A percentile compares a stretch with the other conserved stretches of the same genome.
phyloP scores from a whole-genome alignment of 2,329 filamentous ascomycete genomes.

The Diplodia sapinea region DNA sequence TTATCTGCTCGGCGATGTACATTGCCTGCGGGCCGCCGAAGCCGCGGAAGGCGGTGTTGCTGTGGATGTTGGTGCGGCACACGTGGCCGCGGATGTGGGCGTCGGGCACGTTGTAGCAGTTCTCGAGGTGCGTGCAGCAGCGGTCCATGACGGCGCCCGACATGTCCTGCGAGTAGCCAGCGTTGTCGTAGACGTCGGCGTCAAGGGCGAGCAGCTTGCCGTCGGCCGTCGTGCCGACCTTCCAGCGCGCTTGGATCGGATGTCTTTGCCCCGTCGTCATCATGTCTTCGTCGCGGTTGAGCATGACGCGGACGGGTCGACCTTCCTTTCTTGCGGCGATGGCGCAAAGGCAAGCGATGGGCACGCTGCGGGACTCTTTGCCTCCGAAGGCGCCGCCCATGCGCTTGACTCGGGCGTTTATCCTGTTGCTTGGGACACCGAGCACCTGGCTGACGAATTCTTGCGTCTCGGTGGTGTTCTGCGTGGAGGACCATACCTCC shows the following conservation, averaged over 20 bases:
- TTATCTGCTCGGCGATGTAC: conserved; percentile 87
- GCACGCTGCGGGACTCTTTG: conserved; percentile 86
- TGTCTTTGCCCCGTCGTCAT: conserved; percentile 87
- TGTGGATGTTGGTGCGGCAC: conserved; percentile 94
- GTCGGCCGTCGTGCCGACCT: conserved; percentile 87
- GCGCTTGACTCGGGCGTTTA: conserved; percentile 87
- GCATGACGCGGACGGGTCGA: conserved; percentile 86
- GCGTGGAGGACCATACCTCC: conserved; percentile 70
- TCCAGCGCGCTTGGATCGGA: conserved; percentile 88
- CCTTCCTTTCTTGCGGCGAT: conserved; percentile 83
- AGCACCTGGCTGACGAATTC: conserved; percentile 80
- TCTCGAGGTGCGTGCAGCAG: conserved; percentile 83
- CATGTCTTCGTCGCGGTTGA: conserved; percentile 96
- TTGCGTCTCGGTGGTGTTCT: conserved; percentile 50
- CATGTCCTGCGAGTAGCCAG: conserved; percentile 73
- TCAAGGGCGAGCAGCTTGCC: conserved; percentile 91
- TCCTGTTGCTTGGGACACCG: conserved; percentile 82
- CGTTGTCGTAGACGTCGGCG: conserved; percentile 88
- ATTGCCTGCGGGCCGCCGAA: conserved; percentile 95
- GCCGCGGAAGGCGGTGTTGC: conserved; percentile 93
- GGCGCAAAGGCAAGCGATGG: conserved; percentile 81
- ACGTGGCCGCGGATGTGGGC: conserved; percentile 81
- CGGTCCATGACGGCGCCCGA: conserved; percentile 82
- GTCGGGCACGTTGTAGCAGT: conserved; percentile 86
- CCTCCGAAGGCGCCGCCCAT: conserved; percentile 93